Evolutionary conservation across 495 filamentous ascomycete genomes (phyloP).

Genomic region (Podospora pseudocomata): DNA sequence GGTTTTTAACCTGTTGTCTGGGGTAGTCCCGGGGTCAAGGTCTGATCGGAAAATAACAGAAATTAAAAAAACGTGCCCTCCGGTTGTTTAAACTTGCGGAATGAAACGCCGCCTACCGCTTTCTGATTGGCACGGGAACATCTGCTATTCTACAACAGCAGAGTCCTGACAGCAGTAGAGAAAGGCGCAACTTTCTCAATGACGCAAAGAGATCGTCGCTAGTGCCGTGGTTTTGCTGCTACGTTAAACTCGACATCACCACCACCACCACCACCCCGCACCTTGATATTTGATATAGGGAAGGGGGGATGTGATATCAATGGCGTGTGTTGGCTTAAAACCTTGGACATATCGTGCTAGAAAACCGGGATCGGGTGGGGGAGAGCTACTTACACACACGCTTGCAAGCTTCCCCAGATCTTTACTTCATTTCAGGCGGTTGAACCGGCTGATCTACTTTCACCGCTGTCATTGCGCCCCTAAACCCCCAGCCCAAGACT

Average conservation of each 20-base stretch:
- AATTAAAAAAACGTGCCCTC: constrained; percentile 29
- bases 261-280: background rate
- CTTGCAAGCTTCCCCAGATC: constrained; percentile 9
- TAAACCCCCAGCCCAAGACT: background rate
- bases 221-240: background rate
- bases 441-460: constrained; percentile 10
- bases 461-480: background rate
- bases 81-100: constrained; percentile 27
- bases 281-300: background rate
- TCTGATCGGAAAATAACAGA: constrained; percentile 31
- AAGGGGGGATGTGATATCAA: background rate
- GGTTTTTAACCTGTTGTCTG: background rate
- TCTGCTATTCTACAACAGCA: background rate
- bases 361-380: constrained; percentile 5
- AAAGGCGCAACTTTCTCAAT: constrained; percentile 2
- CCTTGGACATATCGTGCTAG: background rate
- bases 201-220: constrained; percentile 2
- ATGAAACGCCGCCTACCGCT: constrained; percentile 25
- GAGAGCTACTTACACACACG: background rate
- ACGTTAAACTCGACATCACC: background rate
- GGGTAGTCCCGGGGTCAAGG: constrained; percentile 10
- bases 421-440: constrained; percentile 8
- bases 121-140: constrained; percentile 22
- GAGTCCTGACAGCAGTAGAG: background rate
- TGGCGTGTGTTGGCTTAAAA: background rate